Percentiles rank a stretch among this genome's conserved stretches.
phyloP scores from a whole-genome alignment of 495 filamentous ascomycete genomes.

The Viridothelium virens region DNA sequence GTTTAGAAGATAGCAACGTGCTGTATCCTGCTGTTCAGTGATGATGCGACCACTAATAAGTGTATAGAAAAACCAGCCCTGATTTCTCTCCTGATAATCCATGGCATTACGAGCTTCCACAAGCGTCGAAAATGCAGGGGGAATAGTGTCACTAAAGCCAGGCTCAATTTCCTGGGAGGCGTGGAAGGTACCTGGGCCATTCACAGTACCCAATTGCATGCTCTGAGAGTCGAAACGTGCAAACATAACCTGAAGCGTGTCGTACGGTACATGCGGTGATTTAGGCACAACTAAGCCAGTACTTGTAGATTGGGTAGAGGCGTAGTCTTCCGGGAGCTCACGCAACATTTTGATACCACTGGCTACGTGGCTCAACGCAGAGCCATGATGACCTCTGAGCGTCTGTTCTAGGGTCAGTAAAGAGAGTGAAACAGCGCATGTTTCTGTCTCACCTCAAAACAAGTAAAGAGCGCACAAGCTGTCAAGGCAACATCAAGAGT shows the following conservation, averaged over 20 bases:
- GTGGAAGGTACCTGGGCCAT: background rate
- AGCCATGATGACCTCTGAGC: slow-evolving; percentile 14
- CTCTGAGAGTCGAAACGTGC: slow-evolving; percentile 12
- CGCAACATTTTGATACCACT: slow-evolving; percentile 11
- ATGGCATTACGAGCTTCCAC: background rate
- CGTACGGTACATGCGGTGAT: slow-evolving; percentile 3
- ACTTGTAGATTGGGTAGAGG: too few relatives aligned
- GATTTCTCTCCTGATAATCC: background rate
- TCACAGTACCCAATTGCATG: background rate
- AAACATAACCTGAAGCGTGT: slow-evolving; percentile 12
- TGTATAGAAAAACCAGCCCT: background rate
- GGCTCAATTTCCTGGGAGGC: background rate
- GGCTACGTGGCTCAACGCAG: slow-evolving; percentile 8
- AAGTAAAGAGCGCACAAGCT: slow-evolving; percentile 27
- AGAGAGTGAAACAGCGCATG: background rate
- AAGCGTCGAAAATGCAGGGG: background rate
- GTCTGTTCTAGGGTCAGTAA: background rate
- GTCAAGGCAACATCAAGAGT: slow-evolving; percentile 20
- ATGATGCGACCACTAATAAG: background rate
- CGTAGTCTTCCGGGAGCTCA: background rate
- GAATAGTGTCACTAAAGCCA: background rate
- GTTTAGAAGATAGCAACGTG: background rate
- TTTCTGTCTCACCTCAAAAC: slow-evolving; percentile 20
- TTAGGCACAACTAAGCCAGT: background rate
- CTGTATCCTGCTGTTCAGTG: background rate